Conservation (phyloP, 352 stramenopile species). For the Phytophthora sp. region DNA sequence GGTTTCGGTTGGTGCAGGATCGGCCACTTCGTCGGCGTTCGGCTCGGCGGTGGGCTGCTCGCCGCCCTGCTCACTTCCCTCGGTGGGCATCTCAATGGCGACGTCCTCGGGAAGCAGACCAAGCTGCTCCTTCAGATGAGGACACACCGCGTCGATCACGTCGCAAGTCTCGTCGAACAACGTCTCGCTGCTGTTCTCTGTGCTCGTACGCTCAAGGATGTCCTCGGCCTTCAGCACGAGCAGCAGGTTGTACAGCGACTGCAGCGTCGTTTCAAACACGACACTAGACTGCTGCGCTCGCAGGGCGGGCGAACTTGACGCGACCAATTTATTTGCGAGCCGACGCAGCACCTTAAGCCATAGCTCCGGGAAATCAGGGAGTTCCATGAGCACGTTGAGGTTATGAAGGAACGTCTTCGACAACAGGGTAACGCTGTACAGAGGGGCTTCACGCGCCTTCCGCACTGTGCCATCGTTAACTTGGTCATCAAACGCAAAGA, state of each 20-base stretch:
- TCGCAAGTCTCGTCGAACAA: constrained; percentile 74
- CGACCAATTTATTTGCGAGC: constrained; percentile 72
- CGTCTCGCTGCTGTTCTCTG: constrained; percentile 47
- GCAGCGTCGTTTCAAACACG: constrained; percentile 86
- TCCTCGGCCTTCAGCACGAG: constrained; percentile 83
- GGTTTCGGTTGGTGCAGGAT: neutral
- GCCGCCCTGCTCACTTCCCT: constrained; percentile 14
- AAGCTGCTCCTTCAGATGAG: constrained; percentile 79
- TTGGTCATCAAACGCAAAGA: constrained; percentile 89
- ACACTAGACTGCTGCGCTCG: constrained; percentile 51
- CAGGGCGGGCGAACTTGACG: constrained; percentile 40
- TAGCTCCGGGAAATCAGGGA: constrained; percentile 68
- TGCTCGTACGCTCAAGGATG: constrained; percentile 63
- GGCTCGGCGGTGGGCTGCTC: constrained; percentile 9
- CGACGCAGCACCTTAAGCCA: constrained; percentile 82
- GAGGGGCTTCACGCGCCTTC: constrained; percentile 63
- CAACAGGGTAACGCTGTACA: constrained; percentile 85
- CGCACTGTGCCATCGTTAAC: constrained; percentile 62
- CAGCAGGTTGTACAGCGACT: constrained; percentile 88
- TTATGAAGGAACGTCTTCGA: constrained; percentile 91
- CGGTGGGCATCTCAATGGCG: constrained; percentile 17
- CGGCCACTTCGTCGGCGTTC: neutral
- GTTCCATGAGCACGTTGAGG: constrained; percentile 69
- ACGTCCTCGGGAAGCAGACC: constrained; percentile 53
- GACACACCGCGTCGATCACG: constrained; percentile 77